Percentiles rank a stretch among this genome's conserved stretches.
Conservation (phyloP, 1,139 yeast genomes). For the Scheffersomyces stambukii region DNA sequence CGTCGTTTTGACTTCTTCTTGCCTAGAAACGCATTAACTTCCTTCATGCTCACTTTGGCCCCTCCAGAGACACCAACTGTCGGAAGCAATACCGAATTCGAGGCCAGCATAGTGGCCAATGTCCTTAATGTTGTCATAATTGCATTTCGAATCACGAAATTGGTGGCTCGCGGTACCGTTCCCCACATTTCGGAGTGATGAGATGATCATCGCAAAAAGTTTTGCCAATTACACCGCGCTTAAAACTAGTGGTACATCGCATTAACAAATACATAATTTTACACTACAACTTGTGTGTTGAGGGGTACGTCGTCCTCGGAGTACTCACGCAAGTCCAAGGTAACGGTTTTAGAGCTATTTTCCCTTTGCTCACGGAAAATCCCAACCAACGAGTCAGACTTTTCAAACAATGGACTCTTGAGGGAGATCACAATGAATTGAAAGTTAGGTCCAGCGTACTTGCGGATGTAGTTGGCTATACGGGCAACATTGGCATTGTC, state of each 20-base stretch:
- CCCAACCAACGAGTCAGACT: constrained; percentile 89
- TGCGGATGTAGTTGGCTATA: constrained; percentile 78
- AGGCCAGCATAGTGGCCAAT: too few relatives aligned
- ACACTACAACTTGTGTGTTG: too few relatives aligned
- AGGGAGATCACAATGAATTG: constrained; percentile 94
- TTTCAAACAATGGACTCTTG: constrained; percentile 82
- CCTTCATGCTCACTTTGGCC: constrained; percentile 4
- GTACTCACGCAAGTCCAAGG: constrained; percentile 67
- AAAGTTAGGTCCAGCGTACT: constrained; percentile 71
- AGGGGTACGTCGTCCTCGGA: constrained; percentile 34
- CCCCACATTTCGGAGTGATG: too few relatives aligned
- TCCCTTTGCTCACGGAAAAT: constrained; percentile 81
- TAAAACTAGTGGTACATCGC: too few relatives aligned
- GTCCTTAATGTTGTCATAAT: too few relatives aligned
- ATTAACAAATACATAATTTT: too few relatives aligned
- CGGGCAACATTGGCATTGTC: constrained; percentile 84
- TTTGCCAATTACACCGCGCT: too few relatives aligned
- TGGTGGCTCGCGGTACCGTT: too few relatives aligned
- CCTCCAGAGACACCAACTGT: too few relatives aligned
- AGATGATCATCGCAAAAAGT: too few relatives aligned
- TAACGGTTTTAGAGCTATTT: constrained; percentile 73
- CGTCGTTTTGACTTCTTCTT: constrained; percentile 10
- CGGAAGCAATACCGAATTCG: too few relatives aligned
- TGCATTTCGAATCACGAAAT: too few relatives aligned
- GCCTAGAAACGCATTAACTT: constrained; percentile 1